Conservation (phyloP, 768 basidiomycete genomes). For the Harrya chromipes region DNA sequence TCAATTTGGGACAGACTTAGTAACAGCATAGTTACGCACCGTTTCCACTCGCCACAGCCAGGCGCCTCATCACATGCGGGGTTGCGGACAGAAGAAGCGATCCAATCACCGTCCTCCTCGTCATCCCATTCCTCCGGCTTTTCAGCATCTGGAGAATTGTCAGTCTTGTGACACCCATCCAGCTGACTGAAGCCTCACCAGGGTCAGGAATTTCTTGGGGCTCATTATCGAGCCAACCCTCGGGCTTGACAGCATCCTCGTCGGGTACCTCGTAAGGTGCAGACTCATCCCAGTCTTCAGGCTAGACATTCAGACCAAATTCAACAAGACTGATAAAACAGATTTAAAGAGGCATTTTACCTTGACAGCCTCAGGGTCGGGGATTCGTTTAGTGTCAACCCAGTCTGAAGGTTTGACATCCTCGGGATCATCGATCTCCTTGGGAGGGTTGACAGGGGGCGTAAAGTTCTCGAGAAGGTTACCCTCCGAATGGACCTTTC, state of each 20-base stretch:
- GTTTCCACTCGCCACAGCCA: conserved; percentile 95
- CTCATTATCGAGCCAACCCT: conserved; percentile 94
- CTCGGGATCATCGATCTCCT: conserved; percentile 90
- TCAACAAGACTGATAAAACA: not conserved
- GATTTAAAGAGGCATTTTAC: conserved; percentile 31
- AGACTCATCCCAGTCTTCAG: conserved; percentile 97
- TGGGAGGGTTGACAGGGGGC: conserved; percentile 87
- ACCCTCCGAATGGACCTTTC: conserved; percentile 74
- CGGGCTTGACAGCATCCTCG: conserved; percentile 84
- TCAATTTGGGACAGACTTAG: not conserved
- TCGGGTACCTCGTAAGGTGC: conserved; percentile 91
- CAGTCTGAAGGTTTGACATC: conserved; percentile 90
- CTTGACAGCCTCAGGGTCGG: conserved; percentile 83
- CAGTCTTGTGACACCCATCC: not conserved
- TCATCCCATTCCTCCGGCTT: conserved; percentile 99
- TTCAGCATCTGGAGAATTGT: conserved; percentile 54
- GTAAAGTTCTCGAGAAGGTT: conserved; percentile 90
- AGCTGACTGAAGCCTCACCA: conserved; percentile 41
- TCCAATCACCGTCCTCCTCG: conserved; percentile 99
- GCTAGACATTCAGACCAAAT: conserved; percentile 40
- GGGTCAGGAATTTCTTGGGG: conserved; percentile 81
- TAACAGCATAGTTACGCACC: conserved; percentile 35
- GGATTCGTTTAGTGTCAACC: conserved; percentile 87
- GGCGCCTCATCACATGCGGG: conserved; percentile 86
- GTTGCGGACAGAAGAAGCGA: conserved; percentile 86